Percentiles rank a stretch among this genome's conserved stretches.
Evolutionary conservation across 345 rosid genomes (phyloP).

Genomic region (Luvunga scandens): DNA sequence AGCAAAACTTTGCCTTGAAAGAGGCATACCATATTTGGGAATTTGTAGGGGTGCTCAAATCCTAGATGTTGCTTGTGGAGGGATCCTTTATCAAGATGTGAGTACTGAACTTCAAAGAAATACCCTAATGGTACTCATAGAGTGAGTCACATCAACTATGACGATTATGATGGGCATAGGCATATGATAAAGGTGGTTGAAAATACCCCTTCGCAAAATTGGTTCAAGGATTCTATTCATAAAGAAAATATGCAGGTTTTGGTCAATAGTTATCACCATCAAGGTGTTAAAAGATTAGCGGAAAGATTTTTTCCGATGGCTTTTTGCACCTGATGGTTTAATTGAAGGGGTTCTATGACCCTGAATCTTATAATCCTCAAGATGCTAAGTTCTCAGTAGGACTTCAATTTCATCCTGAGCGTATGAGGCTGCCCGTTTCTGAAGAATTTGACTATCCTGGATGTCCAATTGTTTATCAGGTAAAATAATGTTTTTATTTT

Average conservation of each 20-base stretch:
- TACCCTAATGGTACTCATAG: slow-evolving; percentile 20
- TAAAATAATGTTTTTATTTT: slow-evolving; percentile 3
- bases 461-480: slow-evolving; percentile 80
- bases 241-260: slow-evolving; percentile 50
- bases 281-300: slow-evolving; percentile 71
- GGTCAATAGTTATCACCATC: slow-evolving; percentile 86
- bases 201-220: slow-evolving; percentile 52
- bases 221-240: slow-evolving; percentile 65
- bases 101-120: slow-evolving; percentile 50
- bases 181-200: slow-evolving; percentile 55
- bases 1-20: slow-evolving; percentile 72
- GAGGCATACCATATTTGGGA: slow-evolving; percentile 77
- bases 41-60: slow-evolving; percentile 86
- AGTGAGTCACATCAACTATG: slow-evolving; percentile 61
- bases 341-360: slow-evolving; percentile 91
- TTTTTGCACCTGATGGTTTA: slow-evolving; percentile 71
- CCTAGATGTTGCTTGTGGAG: slow-evolving; percentile 76
- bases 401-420: slow-evolving; percentile 82
- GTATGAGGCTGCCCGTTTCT: slow-evolving; percentile 53
- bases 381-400: slow-evolving; percentile 81
- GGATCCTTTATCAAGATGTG: slow-evolving; percentile 66
- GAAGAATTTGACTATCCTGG: slow-evolving; percentile 78
- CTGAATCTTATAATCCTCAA: slow-evolving; percentile 60
- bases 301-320: slow-evolving; percentile 74
- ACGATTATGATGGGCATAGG: slow-evolving; percentile 72